A percentile compares a stretch with the other conserved stretches of the same genome.
Conservation (phyloP, 1,284 basidiomycete genomes). For the Puccinia hordei region DNA sequence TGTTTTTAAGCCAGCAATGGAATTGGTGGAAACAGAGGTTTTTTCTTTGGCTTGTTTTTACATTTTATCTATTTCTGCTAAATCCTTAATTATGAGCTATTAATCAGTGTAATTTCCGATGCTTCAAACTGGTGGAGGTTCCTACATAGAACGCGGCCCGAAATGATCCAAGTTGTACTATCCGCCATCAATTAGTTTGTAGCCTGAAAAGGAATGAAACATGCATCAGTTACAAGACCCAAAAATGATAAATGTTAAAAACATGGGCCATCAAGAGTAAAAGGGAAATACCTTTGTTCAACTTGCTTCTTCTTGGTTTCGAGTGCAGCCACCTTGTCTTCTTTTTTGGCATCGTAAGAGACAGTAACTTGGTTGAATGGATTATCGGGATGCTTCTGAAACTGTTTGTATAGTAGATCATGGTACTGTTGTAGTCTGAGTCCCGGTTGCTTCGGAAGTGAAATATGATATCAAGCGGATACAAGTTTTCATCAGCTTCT, state of each 20-base stretch:
- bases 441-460: conserved; percentile 55
- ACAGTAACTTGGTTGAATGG: conserved; percentile 59
- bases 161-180: not conserved
- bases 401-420: conserved; percentile 59
- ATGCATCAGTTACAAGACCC: not conserved
- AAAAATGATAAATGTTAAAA: not conserved
- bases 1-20: no score
- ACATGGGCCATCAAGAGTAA: conserved; percentile 50
- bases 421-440: conserved; percentile 59
- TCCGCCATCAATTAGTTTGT: not conserved
- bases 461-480: not conserved
- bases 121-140: not conserved
- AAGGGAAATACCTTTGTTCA: conserved; percentile 52
- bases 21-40: no score
- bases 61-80: not conserved
- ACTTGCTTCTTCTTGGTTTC: conserved; percentile 55
- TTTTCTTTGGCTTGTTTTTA: no score
- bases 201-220: not conserved
- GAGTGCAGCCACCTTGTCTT: conserved; percentile 57
- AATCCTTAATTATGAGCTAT: not conserved
- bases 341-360: conserved; percentile 58
- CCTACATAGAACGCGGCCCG: not conserved
- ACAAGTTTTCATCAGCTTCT: not conserved
- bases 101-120: not conserved
- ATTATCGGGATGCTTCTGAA: conserved; percentile 59